A percentile compares a stretch with the other conserved stretches of the same genome.
Conservation (phyloP, 805 yeast genomes). For the Suhomyces sp. region DNA sequence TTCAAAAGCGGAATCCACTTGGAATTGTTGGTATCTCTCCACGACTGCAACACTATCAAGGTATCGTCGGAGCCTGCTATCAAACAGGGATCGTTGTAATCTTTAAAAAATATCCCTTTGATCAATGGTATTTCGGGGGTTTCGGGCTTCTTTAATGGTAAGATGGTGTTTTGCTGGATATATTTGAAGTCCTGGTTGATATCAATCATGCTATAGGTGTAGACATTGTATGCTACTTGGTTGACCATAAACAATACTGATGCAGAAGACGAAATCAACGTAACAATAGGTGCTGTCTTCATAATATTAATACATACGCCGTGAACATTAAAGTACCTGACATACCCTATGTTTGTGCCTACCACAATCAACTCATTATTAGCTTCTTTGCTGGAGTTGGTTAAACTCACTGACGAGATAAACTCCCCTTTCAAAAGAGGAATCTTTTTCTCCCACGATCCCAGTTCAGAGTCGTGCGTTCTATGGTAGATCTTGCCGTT, state of each 20-base stretch:
- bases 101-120: conserved; percentile 78
- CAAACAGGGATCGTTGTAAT: conserved; percentile 86
- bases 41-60: conserved; percentile 64
- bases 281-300: conserved; percentile 68
- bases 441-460: conserved; percentile 68
- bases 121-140: conserved; percentile 37
- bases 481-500: conserved; percentile 57
- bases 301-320: conserved; percentile 74
- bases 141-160: conserved; percentile 29
- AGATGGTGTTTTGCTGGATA: conserved; percentile 36
- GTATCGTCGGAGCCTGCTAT: conserved; percentile 73
- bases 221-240: conserved; percentile 33
- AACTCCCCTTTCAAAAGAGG: conserved; percentile 56
- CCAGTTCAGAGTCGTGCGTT: conserved; percentile 60
- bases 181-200: conserved; percentile 39
- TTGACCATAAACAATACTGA: conserved; percentile 52
- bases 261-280: conserved; percentile 61
- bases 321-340: conserved; percentile 64
- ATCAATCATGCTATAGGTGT: conserved; percentile 49
- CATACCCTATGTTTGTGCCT: conserved; percentile 73
- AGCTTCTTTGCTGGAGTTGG: conserved; percentile 8
- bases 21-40: conserved; percentile 76
- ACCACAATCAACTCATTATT: conserved; percentile 51
- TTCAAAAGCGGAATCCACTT: conserved; percentile 86
- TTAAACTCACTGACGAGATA: conserved; percentile 65